Conservation (phyloP, 2,329 filamentous ascomycete genomes). For the Gaeumannomyces sp. region DNA sequence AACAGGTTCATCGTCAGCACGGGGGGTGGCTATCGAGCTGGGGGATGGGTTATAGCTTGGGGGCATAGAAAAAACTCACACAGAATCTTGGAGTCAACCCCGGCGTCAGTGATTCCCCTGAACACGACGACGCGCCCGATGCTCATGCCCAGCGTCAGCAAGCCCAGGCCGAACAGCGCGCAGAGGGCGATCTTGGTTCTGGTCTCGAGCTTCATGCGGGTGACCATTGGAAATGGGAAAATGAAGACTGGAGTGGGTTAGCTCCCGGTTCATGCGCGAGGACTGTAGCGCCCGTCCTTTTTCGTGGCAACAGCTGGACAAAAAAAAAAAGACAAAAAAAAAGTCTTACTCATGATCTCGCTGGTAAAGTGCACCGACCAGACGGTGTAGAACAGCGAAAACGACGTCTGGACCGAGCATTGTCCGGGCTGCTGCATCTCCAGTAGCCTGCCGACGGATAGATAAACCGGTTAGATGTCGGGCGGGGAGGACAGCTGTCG, state of each 20-base stretch:
- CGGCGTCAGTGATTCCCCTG: neutral
- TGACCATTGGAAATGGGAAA: constrained; percentile 1
- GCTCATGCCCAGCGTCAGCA: constrained; percentile 1
- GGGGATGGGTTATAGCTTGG: neutral
- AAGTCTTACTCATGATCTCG: neutral
- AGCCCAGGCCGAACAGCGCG: neutral
- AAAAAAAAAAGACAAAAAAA: neutral
- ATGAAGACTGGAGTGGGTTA: neutral
- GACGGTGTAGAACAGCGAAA: no score
- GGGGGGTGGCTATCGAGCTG: neutral
- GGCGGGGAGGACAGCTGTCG: no score
- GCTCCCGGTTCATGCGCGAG: no score
- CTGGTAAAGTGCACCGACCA: constrained; percentile 3
- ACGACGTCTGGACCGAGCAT: no score
- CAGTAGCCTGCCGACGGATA: no score
- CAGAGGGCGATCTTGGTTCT: neutral
- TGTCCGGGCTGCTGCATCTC: no score
- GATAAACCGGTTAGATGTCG: no score
- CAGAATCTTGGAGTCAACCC: neutral
- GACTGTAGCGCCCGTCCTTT: no score
- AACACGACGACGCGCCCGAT: neutral
- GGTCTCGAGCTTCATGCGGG: neutral
- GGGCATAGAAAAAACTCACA: neutral
- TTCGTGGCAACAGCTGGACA: no score
- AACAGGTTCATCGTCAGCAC: neutral